Conservation (phyloP, 768 basidiomycete species). For the Calvatia gigantea region DNA sequence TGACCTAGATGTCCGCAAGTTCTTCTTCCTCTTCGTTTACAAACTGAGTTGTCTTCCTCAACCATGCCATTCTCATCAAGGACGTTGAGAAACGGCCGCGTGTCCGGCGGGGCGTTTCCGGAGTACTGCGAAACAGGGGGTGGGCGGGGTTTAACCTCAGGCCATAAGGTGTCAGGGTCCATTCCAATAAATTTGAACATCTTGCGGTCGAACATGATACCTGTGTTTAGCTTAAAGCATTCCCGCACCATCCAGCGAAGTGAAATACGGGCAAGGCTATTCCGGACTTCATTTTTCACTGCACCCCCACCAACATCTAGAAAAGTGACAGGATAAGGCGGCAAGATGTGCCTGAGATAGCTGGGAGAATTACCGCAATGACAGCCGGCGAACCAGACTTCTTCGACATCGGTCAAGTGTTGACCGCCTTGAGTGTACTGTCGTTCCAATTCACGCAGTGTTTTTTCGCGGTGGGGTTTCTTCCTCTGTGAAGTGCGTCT, state of each 20-base stretch:
- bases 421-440: slow-evolving; percentile 31
- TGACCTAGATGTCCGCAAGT: slow-evolving; percentile 47
- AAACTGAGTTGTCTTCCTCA: slow-evolving; percentile 27
- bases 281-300: slow-evolving; percentile 49
- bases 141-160: slow-evolving; percentile 35
- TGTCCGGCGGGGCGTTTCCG: slow-evolving; percentile 16
- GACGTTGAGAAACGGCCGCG: slow-evolving; percentile 17
- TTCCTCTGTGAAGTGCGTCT: slow-evolving; percentile 28
- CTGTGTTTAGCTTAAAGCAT: slow-evolving; percentile 52
- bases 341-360: background rate
- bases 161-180: slow-evolving; percentile 42
- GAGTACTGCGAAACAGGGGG: slow-evolving; percentile 33
- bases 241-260: slow-evolving; percentile 78
- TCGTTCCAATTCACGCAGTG: slow-evolving; percentile 37
- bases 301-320: slow-evolving; percentile 76
- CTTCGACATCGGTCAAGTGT: slow-evolving; percentile 55
- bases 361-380: slow-evolving; percentile 50
- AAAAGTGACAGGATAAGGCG: background rate
- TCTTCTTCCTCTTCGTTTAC: slow-evolving; percentile 60
- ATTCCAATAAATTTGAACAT: slow-evolving; percentile 43
- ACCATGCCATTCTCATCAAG: slow-evolving; percentile 20
- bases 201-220: slow-evolving; percentile 54
- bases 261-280: slow-evolving; percentile 66
- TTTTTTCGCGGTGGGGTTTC: slow-evolving; percentile 25
- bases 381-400: slow-evolving; percentile 80